Evolutionary conservation across 2,329 filamentous ascomycete species (phyloP).

Genomic region (Talaromyces islandicus): DNA sequence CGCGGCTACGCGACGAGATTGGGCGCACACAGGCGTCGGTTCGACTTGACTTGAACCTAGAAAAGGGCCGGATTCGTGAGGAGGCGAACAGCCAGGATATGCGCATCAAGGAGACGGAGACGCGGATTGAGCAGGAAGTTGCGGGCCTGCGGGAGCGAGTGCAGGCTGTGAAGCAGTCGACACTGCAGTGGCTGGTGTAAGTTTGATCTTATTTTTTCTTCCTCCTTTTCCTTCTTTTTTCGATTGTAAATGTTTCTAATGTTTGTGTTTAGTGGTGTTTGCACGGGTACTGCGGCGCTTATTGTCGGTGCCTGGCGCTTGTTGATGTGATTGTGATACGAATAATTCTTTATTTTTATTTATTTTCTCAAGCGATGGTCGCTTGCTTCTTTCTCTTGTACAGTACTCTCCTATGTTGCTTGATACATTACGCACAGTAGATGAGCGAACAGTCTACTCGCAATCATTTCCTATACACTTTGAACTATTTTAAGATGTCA

Average conservation of each 20-base stretch:
- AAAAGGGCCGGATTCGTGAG: constrained; percentile 93
- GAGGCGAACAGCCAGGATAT: constrained; percentile 95
- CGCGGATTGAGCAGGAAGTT: constrained; percentile 95
- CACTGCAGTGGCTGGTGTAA: constrained; percentile 95
- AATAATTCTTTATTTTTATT: neutral
- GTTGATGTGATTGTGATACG: constrained; percentile 41
- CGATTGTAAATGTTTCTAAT: constrained; percentile 4
- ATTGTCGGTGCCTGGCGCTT: constrained; percentile 57
- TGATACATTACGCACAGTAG: neutral
- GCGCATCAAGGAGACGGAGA: constrained; percentile 98
- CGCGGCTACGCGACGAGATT: constrained; percentile 85
- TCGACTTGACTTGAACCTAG: constrained; percentile 84
- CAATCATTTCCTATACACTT: neutral
- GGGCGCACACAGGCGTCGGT: constrained; percentile 90
- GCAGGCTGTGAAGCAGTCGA: constrained; percentile 96
- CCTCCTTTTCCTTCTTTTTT: neutral
- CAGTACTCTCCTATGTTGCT: neutral
- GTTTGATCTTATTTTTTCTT: constrained; percentile 41
- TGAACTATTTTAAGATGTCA: neutral
- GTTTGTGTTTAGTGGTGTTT: constrained; percentile 43
- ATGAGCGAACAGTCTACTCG: no score
- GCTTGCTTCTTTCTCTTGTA: neutral
- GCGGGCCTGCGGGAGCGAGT: constrained; percentile 84
- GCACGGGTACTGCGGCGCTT: constrained; percentile 54
- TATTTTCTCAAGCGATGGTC: neutral